Evolutionary conservation across 202 grass and related monocot species (phyloP).

Genomic region (Saccharum hybrid): DNA sequence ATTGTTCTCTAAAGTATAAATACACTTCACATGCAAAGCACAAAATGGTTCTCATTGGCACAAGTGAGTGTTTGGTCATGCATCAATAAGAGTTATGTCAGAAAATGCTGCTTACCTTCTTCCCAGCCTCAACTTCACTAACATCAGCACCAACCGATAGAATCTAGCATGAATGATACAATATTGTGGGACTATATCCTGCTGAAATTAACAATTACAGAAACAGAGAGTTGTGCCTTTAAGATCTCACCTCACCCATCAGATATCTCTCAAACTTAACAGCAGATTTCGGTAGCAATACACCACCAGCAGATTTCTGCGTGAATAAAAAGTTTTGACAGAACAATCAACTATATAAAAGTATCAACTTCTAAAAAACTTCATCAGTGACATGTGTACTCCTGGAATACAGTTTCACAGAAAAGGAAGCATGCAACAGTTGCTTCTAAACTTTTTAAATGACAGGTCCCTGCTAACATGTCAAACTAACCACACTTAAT

Average conservation of each 20-base stretch:
- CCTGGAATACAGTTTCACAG: neutral
- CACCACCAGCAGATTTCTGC: constrained; percentile 95
- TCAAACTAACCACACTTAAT: constrained; percentile 7
- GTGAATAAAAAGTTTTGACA: constrained; percentile 12
- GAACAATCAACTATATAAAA: constrained; percentile 6
- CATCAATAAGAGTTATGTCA: neutral
- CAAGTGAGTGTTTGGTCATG: neutral
- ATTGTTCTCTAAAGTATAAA: neutral
- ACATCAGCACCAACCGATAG: constrained; percentile 86
- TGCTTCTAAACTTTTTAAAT: neutral
- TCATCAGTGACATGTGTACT: neutral
- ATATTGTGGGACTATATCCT: constrained; percentile 10
- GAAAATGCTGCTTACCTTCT: constrained; percentile 67
- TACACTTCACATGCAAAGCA: constrained; percentile 9
- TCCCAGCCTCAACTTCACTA: constrained; percentile 77
- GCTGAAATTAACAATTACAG: neutral
- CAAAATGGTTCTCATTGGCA: neutral
- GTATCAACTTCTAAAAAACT: constrained; percentile 1
- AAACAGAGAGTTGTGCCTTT: neutral
- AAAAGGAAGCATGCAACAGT: neutral
- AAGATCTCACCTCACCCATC: constrained; percentile 84
- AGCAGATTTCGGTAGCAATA: constrained; percentile 87
- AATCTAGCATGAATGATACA: constrained; percentile 54
- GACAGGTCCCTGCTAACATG: neutral
- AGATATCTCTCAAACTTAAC: constrained; percentile 97